Base-by-base conservation (phyloP, 1,139 yeast species). In the Geotrichum carabidarum region DNA sequence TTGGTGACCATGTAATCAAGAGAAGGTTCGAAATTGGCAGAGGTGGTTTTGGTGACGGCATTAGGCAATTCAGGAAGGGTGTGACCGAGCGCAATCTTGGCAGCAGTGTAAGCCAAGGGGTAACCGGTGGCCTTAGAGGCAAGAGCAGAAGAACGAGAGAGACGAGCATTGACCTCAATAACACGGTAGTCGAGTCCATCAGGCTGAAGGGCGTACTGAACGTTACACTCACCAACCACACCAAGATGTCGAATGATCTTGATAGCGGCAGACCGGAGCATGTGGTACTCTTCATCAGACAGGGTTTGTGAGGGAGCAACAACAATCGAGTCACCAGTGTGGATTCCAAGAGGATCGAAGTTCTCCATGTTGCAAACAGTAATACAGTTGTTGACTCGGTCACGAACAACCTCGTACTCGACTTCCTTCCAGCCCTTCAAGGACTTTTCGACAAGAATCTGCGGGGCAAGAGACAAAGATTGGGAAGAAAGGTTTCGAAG, bases 341-440 rank as follows among this genome's bases (percentile, higher is more conserved):
- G 99, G 68, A 93, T 91, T 72, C 99, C 99, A 67, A 93, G 81
- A 51, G 99, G 99, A 76, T 93, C 99, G 66, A 93, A 93, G 78
- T 93, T 93, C 76, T 93, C 99, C 99, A 93, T 93, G 77, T 93
- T 93, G 82, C 99, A 93, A 60, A 93, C 99, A 54, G 99, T 93
- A 68, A 93, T 90, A 82, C 99, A 93, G 82, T 93, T 93, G 73
- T 89, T 98, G 63, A 82, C 85, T 50, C 95, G 94, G 76, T 93
- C 99, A 72, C 99, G 87, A 59, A 93, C 99, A 73, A 93, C 99
- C 76, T 93, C 99, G 71, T 93, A 93, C 76, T 93, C 99, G 64
- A 93, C 89, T 76, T 93, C 99, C 73, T 93, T 93, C 99, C 99
- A 93, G 62, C 99, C 99, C 78, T 93, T 93, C 96, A 93, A 87